Conservation (phyloP, 768 basidiomycete species). For the Xanthoconium stramineum region DNA sequence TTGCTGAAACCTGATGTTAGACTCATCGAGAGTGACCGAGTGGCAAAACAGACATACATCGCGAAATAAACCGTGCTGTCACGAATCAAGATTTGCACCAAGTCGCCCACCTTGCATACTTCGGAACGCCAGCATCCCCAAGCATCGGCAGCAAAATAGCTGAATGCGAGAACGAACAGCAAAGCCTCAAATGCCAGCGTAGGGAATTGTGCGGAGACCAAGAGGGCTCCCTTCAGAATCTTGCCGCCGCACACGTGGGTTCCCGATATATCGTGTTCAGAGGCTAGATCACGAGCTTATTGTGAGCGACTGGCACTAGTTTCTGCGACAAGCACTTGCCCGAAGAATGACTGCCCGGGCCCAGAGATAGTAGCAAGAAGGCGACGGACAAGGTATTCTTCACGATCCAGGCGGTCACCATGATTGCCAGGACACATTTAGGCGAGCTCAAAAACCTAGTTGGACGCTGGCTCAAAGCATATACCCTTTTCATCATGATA, state of each 20-base stretch:
- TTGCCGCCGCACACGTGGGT: conserved; percentile 1
- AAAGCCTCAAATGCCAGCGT: conserved; percentile 14
- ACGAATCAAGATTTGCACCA: conserved; percentile 13
- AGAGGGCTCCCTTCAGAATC: not conserved
- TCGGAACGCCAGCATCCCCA: conserved; percentile 2
- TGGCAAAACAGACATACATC: conserved; percentile 7
- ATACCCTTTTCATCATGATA: conserved; percentile 21
- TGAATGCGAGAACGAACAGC: conserved; percentile 14
- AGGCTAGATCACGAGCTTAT: not conserved
- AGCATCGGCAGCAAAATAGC: conserved; percentile 4
- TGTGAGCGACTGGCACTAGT: not conserved
- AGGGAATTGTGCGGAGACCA: conserved; percentile 6
- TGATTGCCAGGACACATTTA: conserved; percentile 4
- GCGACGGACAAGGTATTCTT: conserved; percentile 4
- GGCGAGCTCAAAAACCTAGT: conserved; percentile 3
- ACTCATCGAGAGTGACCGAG: not conserved
- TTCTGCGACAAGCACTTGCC: conserved; percentile 1
- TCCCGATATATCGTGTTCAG: not conserved
- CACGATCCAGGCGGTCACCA: conserved; percentile 5
- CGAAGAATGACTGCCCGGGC: conserved; percentile 4
- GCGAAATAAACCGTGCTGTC: conserved; percentile 21
- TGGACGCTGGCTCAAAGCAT: conserved; percentile 8
- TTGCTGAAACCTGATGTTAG: conserved; percentile 1
- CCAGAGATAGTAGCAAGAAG: conserved; percentile 10
- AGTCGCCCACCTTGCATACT: conserved; percentile 1